A percentile compares a stretch with the other conserved stretches of the same genome.
These are phyloP conservation scores for Ceratobasidium sp. DNA, from an alignment of 1,284 basidiomycete species.

Conservation along the genomic window DNA sequence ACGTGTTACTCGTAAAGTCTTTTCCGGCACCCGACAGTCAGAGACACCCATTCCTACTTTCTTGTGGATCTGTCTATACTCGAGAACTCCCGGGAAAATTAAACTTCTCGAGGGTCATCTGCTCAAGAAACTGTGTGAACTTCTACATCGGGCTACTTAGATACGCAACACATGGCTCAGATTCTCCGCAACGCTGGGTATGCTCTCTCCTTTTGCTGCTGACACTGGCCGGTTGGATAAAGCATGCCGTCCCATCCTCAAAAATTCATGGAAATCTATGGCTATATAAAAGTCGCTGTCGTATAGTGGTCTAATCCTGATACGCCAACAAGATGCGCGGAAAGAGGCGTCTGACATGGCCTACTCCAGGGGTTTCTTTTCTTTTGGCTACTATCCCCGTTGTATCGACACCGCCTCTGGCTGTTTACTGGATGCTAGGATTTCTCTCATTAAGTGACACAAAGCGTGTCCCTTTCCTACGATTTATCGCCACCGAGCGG, in stretches of 20 bases:
- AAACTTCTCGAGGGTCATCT: background rate
- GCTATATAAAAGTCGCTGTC: background rate
- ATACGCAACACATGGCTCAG: background rate
- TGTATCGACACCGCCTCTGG: background rate
- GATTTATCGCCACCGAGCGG: background rate
- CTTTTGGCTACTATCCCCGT: conserved; percentile 2
- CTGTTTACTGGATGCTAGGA: conserved; percentile 1
- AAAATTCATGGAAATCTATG: background rate
- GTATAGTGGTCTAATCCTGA: background rate
- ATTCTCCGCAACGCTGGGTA: background rate
- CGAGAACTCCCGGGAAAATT: background rate
- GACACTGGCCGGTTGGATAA: background rate
- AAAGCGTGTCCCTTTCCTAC: background rate
- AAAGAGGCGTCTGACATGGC: background rate
- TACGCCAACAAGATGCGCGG: background rate
- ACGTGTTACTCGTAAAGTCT: background rate
- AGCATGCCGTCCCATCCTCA: background rate
- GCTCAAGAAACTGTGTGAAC: background rate
- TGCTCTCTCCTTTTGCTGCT: background rate
- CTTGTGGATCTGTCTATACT: background rate
- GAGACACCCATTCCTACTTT: background rate
- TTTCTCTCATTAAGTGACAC: background rate
- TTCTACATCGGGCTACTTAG: background rate
- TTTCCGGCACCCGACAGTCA: background rate
- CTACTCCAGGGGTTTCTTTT: conserved; percentile 24